Base-by-base conservation (phyloP, 805 yeast genomes). In the Kazachstania viticola region DNA sequence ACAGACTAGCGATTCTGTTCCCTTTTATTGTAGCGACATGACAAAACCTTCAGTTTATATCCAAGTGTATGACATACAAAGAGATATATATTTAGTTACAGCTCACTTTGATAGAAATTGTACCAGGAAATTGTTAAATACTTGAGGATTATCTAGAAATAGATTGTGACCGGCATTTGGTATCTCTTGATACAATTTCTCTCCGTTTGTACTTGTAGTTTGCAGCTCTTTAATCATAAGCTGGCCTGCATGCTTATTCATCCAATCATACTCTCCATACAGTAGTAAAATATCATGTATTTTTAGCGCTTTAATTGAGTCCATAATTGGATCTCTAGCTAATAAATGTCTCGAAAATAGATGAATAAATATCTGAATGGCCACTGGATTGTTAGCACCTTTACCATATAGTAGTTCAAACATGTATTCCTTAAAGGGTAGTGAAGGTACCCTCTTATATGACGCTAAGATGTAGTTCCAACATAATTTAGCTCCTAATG, bases 251-350 rank as follows among this genome's bases (percentile, higher is more conserved):
- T 59, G 63, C 1, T 65, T 52, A 44, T 73, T 68, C 88, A 79
- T 80, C 64, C 80, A 79, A 47, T 80, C 93, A 41, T 63, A 71
- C 41, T 75, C 69, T 0, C 91, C 93, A 50, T 78, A 80, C 21
- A 60, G 18, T 21, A 59, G 38, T 39, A 72, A 50, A 3, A 67
- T 56, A 24, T 61, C 54, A 7, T 49, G 41, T 2, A 46, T 46
- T 9, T 58, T 42, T 14, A 65, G 51, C 11, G 49, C 41, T 4
- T 49, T 44, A 25, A 75, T 54, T 35, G 75, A 67, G 45, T 79
- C 87, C 44, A 66, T 55, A 35, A 80, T 62, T 1, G 91, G 91
- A 49, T 67, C 67, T 36, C 69, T 67, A 13, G 79, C 78, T 5
- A 75, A 61, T 8, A 75, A 29, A 6, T 40, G 35, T 17, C 43